Evolutionary conservation across 2,329 filamentous ascomycete species (phyloP).

Genomic region (Aspergillus texensis): DNA sequence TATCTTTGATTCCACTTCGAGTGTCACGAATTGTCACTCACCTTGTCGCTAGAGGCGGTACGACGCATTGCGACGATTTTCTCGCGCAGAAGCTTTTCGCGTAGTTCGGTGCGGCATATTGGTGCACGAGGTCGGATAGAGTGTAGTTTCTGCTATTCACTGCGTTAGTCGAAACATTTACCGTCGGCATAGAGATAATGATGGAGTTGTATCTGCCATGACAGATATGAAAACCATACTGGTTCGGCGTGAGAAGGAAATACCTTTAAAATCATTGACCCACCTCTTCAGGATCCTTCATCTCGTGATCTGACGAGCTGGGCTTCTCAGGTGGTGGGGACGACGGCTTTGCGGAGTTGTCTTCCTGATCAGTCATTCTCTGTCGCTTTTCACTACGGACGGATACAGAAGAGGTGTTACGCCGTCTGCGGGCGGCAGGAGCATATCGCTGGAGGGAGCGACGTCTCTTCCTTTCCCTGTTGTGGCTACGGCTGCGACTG

Average conservation of each 20-base stretch:
- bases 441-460: conserved; percentile 51
- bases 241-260: not conserved
- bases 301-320: conserved; percentile 22
- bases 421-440: conserved; percentile 43
- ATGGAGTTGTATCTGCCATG: conserved; percentile 7
- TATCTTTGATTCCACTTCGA: conserved; percentile 10
- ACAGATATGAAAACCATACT: conserved; percentile 16
- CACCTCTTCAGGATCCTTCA: conserved; percentile 34
- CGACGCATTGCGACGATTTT: conserved; percentile 40
- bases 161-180: conserved; percentile 19
- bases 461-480: conserved; percentile 44
- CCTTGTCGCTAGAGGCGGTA: conserved; percentile 27
- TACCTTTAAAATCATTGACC: conserved; percentile 30
- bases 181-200: not conserved
- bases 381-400: conserved; percentile 46
- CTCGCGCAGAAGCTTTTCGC: conserved; percentile 42
- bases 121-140: conserved; percentile 21
- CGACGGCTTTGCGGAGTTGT: conserved; percentile 28
- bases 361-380: conserved; percentile 43
- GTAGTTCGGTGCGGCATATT: conserved; percentile 37
- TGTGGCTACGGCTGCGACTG: conserved; percentile 33
- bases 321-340: conserved; percentile 22
- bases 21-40: conserved; percentile 20
- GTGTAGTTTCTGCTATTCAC: conserved; percentile 4
- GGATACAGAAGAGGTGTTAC: conserved; percentile 47